These are phyloP conservation scores for Zychaea mexicana DNA, from an alignment of 371 early-diverging fungal genomes.

Conservation along the genomic window DNA sequence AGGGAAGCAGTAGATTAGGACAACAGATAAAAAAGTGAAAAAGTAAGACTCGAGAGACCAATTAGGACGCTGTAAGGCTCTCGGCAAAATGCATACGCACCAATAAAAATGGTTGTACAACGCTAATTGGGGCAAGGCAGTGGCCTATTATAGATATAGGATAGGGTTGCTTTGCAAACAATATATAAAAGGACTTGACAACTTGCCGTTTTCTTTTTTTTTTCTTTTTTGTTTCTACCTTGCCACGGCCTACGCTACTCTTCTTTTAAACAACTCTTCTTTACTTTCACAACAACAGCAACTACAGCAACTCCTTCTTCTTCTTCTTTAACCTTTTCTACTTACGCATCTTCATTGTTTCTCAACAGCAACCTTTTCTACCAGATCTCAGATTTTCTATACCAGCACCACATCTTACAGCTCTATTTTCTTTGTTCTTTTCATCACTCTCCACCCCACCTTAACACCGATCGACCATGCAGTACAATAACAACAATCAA, in stretches of 20 bases:
- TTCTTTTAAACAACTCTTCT: not conserved
- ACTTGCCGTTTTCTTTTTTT: not conserved
- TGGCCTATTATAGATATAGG: not conserved
- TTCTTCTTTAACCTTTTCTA: no score
- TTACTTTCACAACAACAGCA: not conserved
- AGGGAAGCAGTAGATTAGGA: no score
- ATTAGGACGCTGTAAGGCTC: not conserved
- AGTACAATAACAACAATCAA: not conserved
- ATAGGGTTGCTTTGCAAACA: not conserved
- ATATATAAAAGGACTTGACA: not conserved
- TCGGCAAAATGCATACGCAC: not conserved
- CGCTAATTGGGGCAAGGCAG: not conserved
- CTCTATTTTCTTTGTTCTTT: conserved; percentile 7
- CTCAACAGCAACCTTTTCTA: not conserved
- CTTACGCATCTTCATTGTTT: no score
- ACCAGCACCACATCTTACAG: not conserved
- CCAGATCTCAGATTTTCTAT: not conserved
- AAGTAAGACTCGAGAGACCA: not conserved
- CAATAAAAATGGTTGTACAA: not conserved
- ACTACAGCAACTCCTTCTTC: not conserved
- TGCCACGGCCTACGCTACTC: conserved; percentile 3
- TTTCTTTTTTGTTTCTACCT: conserved; percentile 5
- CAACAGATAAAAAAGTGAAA: not conserved
- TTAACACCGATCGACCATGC: conserved; percentile 7
- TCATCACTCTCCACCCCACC: not conserved